Base-by-base conservation (phyloP, 2,329 filamentous ascomycete species). In the Septoria linicola region DNA sequence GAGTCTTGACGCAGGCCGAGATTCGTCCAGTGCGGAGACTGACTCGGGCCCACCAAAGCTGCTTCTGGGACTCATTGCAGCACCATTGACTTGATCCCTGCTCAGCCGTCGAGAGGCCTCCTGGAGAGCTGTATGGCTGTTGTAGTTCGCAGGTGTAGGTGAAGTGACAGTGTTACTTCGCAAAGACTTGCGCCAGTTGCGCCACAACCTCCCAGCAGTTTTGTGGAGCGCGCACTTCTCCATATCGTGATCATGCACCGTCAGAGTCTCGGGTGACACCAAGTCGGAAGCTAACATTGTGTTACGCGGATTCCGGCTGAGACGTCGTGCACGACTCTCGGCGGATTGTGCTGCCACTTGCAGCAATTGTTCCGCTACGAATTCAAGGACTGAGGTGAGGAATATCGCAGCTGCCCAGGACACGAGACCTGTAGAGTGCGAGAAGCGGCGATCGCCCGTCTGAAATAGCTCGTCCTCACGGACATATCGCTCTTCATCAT, bases 391-490 rank as follows among this genome's bases (percentile, higher is more conserved):
- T 0, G 92, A 95, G 0, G 93, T 96, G 40, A 99, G 75, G 71
- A 97, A 99, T 59, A 99, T 97, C 52, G 93, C 91, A 11, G 95
- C 89, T 0, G 91, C 87, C 23, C 93, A 91, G 0, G 90, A 95
- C 16, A 97, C 73, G n/a, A 77, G 70, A 1, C 73, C 72, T 14
- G 62, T 59, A n/a, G 60, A 63, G 16, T 67, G 62, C 7, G 76
- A 73, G 42, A 83, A 81, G 30, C 80, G 71, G 30, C 79, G 74
- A 53, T 84, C 82, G 45, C 77, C 76, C 41, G 78, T 74, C 31
- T 83, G 80, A 35, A 75, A 73, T 8, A 92, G 76, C 34, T 88
- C 81, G 51, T 93, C 89, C 63, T 89, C 83, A 58, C 90, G 84
- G 67, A 95, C 87, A 65, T 89, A 89, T 43, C 84, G 83, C 66